These are phyloP conservation scores for Stagonosporopsis tanaceti DNA, from an alignment of 2,329 filamentous ascomycete species.

Conservation along the genomic window DNA sequence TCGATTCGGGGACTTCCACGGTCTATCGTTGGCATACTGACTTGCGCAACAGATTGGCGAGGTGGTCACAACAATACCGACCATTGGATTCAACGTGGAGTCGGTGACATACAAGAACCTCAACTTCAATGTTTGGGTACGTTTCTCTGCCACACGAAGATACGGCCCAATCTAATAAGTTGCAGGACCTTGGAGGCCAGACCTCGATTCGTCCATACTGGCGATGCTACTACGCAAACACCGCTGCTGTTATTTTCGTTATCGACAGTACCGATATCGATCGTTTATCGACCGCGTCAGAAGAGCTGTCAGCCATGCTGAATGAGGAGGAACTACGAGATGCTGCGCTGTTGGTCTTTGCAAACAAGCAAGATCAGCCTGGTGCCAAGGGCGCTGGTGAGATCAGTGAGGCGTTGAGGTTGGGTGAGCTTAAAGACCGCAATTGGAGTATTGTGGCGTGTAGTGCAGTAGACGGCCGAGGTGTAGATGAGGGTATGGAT, in stretches of 20 bases:
- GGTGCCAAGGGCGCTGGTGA: constrained; percentile 96
- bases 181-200: constrained; percentile 89
- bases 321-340: constrained; percentile 97
- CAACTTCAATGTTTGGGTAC: constrained; percentile 98
- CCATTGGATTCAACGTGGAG: constrained; percentile 99
- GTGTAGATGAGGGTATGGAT: constrained; percentile 97
- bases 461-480: constrained; percentile 92
- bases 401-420: constrained; percentile 89
- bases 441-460: constrained; percentile 99
- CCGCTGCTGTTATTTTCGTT: constrained; percentile 97
- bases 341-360: constrained; percentile 90
- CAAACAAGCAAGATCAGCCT: constrained; percentile 98
- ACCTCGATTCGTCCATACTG: constrained; percentile 99
- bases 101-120: constrained; percentile 98
- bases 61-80: constrained; percentile 98
- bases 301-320: constrained; percentile 93
- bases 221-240: constrained; percentile 99
- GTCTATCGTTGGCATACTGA: background rate
- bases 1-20: background rate
- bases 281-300: constrained; percentile 87
- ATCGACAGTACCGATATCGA: constrained; percentile 99
- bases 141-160: constrained; percentile 36
- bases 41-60: constrained; percentile 80
- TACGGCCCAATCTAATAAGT: background rate
- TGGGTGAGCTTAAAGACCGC: constrained; percentile 90